phyloP scores from a whole-genome alignment of 257 asterid species.

The Jacaranda mimosifolia region DNA sequence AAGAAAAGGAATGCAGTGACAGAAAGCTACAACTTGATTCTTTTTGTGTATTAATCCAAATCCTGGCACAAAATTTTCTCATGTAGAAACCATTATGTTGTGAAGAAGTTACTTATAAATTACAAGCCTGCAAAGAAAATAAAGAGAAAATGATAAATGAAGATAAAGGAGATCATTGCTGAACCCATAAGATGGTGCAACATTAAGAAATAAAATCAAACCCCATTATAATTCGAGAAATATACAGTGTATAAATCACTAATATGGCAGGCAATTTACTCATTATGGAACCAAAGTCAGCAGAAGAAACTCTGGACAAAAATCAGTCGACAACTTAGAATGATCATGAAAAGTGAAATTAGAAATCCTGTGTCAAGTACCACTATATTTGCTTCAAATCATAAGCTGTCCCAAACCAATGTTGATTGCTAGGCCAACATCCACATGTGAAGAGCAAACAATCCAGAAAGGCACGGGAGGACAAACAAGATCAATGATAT shows the following conservation, averaged over 20 bases:
- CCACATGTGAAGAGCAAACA: neutral
- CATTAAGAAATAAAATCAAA: neutral
- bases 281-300: neutral
- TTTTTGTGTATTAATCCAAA: constrained; percentile 4
- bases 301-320: neutral
- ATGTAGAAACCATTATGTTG: constrained; percentile 6
- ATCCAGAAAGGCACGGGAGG: neutral
- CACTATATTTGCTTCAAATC: neutral
- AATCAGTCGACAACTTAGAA: neutral
- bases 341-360: neutral
- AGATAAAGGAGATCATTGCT: neutral
- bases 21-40: neutral
- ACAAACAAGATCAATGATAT: neutral
- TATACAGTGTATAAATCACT: neutral
- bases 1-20: neutral
- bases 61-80: neutral
- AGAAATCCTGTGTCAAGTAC: constrained; percentile 1
- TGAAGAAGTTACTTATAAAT: neutral
- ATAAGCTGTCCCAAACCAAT: neutral
- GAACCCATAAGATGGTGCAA: neutral
- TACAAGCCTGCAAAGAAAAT: neutral
- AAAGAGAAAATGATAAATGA: constrained; percentile 4
- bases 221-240: constrained; percentile 11
- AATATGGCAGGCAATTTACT: constrained; percentile 2
- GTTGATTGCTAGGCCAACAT: neutral